Conservation (phyloP, 345 rosid species). For the Rubroshorea leprosula region DNA sequence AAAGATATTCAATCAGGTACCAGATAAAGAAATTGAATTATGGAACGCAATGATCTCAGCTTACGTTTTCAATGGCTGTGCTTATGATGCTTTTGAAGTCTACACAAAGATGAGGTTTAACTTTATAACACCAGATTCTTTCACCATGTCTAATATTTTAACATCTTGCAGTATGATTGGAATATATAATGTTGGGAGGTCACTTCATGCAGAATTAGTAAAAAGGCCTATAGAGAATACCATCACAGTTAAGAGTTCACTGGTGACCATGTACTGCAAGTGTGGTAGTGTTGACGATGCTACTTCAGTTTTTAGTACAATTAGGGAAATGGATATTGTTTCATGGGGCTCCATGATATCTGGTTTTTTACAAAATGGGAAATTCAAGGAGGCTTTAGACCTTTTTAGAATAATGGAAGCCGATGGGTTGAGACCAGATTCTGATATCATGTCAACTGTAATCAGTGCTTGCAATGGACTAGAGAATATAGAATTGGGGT, state of each 20-base stretch:
- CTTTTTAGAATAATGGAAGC: conserved; percentile 42
- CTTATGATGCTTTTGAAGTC: conserved; percentile 35
- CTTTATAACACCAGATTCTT: conserved; percentile 39
- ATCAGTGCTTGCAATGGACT: conserved; percentile 49
- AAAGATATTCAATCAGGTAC: conserved; percentile 39
- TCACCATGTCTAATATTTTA: conserved; percentile 53
- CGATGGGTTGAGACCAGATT: conserved; percentile 49
- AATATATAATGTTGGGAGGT: conserved; percentile 43
- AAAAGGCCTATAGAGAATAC: conserved; percentile 43
- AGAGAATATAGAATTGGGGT: conserved; percentile 41
- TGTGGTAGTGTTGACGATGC: conserved; percentile 45
- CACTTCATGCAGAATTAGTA: conserved; percentile 54
- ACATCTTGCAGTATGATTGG: conserved; percentile 43
- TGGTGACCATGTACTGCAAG: conserved; percentile 52
- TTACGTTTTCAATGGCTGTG: conserved; percentile 38
- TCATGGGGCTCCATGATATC: conserved; percentile 76
- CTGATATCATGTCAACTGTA: conserved; percentile 53
- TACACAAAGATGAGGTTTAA: conserved; percentile 42
- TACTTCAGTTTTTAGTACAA: conserved; percentile 33
- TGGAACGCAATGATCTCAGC: conserved; percentile 81
- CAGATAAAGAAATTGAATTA: conserved; percentile 41
- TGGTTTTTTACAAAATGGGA: conserved; percentile 54
- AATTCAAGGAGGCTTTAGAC: conserved; percentile 45
- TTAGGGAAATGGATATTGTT: conserved; percentile 53
- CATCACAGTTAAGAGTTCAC: conserved; percentile 41